phyloP scores from a whole-genome alignment of 164 flowering plant genomes.

The Tinospora cordifolia region DNA sequence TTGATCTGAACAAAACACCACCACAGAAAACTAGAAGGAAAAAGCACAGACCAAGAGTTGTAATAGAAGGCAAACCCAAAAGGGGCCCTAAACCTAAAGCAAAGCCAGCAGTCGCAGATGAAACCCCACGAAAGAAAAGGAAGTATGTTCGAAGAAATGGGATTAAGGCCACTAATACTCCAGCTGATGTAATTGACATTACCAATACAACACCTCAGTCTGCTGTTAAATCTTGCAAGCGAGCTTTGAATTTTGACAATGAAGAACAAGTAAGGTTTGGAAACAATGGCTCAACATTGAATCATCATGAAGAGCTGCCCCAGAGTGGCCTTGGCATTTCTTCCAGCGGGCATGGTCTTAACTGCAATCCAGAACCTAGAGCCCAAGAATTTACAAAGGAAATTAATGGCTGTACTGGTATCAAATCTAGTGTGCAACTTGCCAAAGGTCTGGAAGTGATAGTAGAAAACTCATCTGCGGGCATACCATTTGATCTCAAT shows the following conservation, averaged over 20 bases:
- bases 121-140: slow-evolving; percentile 38
- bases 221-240: slow-evolving; percentile 36
- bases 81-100: slow-evolving; percentile 33
- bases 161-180: slow-evolving; percentile 17
- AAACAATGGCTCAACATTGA: slow-evolving; percentile 4
- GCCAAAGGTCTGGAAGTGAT: slow-evolving; percentile 11
- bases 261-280: slow-evolving; percentile 20
- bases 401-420: neutral
- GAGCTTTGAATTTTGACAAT: slow-evolving; percentile 39
- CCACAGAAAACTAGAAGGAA: slow-evolving; percentile 51
- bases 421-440: slow-evolving; percentile 8
- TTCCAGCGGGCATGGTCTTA: slow-evolving; percentile 6
- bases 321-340: neutral
- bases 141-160: slow-evolving; percentile 46
- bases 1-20: slow-evolving; percentile 48
- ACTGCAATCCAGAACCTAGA: slow-evolving; percentile 8
- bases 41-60: slow-evolving; percentile 62
- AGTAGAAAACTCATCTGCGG: slow-evolving; percentile 20
- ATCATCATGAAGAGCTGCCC: slow-evolving; percentile 6
- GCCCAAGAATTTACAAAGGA: neutral
- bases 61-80: slow-evolving; percentile 51
- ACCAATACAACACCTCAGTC: slow-evolving; percentile 5
- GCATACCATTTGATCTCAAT: slow-evolving; percentile 28
- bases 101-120: slow-evolving; percentile 15
- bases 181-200: slow-evolving; percentile 15